Evolutionary conservation across 2,329 filamentous ascomycete species (phyloP).

Genomic region (Xylariaceae sp.): DNA sequence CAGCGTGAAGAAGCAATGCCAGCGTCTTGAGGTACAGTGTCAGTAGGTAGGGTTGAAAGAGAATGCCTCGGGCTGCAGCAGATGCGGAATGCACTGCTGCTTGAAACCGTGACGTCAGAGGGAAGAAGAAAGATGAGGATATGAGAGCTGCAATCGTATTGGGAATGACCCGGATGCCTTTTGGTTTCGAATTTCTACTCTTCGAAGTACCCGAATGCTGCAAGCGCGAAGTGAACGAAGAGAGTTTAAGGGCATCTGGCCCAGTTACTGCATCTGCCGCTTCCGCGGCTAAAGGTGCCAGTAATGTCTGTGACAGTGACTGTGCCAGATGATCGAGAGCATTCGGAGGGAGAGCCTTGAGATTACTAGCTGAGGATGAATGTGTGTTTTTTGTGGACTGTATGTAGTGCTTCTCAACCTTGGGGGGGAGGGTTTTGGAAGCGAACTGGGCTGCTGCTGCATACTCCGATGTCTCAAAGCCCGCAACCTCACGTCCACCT

Average conservation of each 20-base stretch:
- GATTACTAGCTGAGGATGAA: constrained; percentile 24
- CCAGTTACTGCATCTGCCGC: constrained; percentile 78
- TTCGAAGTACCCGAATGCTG: constrained; percentile 35
- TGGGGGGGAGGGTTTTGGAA: constrained; percentile 71
- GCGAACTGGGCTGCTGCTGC: constrained; percentile 60
- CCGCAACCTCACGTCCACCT: constrained; percentile 77
- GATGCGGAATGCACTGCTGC: constrained; percentile 46
- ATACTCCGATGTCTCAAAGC: constrained; percentile 59
- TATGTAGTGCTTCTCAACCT: constrained; percentile 68
- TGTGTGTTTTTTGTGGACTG: constrained; percentile 13
- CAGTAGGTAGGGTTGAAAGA: constrained; percentile 72
- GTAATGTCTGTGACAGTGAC: constrained; percentile 65
- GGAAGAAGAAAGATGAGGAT: constrained; percentile 76
- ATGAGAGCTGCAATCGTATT: constrained; percentile 79
- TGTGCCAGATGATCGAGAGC: constrained; percentile 66
- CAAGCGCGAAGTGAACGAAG: constrained; percentile 80
- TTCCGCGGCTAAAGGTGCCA: constrained; percentile 75
- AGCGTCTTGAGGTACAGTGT: constrained; percentile 82
- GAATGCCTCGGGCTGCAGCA: constrained; percentile 48
- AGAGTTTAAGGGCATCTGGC: constrained; percentile 80
- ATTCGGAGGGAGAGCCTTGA: constrained; percentile 50
- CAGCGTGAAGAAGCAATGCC: constrained; percentile 74
- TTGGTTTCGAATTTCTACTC: constrained; percentile 24
- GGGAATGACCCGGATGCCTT: constrained; percentile 53
- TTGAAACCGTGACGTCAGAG: constrained; percentile 76